Evolutionary conservation across 2,329 filamentous ascomycete species (phyloP).

Genomic region (Bipolaris zeicola): DNA sequence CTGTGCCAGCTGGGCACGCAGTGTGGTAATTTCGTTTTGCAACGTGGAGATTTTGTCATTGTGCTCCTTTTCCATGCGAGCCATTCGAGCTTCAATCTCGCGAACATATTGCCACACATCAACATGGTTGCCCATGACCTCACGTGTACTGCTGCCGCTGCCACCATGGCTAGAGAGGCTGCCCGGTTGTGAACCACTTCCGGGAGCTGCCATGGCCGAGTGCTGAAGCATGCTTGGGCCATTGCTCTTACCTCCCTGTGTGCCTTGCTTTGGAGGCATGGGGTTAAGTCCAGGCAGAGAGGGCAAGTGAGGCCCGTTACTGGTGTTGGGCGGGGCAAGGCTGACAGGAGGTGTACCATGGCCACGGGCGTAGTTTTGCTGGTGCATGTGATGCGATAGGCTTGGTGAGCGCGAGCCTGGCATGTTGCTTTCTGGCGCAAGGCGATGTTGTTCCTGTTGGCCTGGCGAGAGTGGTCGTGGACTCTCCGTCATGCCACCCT

Average conservation of each 20-base stretch:
- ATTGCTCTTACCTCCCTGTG: conserved; percentile 39
- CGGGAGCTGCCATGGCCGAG: conserved; percentile 44
- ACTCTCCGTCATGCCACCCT: conserved; percentile 79
- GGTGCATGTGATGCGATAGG: conserved; percentile 67
- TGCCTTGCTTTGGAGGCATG: conserved; percentile 40
- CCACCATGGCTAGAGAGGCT: conserved; percentile 61
- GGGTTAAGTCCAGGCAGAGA: conserved; percentile 51
- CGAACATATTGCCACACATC: conserved; percentile 76
- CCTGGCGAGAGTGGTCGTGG: conserved; percentile 82
- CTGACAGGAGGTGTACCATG: conserved; percentile 60
- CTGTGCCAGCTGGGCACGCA: conserved; percentile 47
- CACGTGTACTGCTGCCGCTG: conserved; percentile 66
- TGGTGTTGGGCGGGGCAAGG: conserved; percentile 50
- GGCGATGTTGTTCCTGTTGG: conserved; percentile 58
- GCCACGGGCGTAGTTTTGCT: conserved; percentile 64
- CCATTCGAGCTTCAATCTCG: conserved; percentile 64
- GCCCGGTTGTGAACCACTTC: conserved; percentile 56
- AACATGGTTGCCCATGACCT: conserved; percentile 63
- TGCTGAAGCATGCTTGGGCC: conserved; percentile 51
- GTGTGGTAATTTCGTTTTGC: conserved; percentile 52
- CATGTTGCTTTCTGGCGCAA: conserved; percentile 55
- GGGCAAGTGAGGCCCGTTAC: conserved; percentile 50
- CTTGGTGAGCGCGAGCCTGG: conserved; percentile 69
- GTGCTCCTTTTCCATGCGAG: conserved; percentile 55
- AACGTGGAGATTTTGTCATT: conserved; percentile 52